phyloP scores from a whole-genome alignment of 2,329 filamentous ascomycete species.

The Fusarium mundagurra region DNA sequence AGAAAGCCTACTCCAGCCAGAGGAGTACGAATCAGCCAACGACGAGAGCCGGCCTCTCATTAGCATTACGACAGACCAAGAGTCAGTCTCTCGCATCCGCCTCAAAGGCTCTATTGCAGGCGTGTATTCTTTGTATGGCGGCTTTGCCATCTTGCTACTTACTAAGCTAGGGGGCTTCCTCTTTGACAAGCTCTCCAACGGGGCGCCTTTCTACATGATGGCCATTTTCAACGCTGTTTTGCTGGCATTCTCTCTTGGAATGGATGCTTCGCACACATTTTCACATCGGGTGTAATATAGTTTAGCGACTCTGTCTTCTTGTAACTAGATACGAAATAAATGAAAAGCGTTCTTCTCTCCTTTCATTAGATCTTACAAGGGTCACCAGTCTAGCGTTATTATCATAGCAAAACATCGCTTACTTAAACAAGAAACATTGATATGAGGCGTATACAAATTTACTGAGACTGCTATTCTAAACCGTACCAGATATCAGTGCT shows the following conservation, averaged over 20 bases:
- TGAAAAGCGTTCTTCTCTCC: conserved; percentile 26
- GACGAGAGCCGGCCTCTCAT: conserved; percentile 52
- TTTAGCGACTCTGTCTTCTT: background rate
- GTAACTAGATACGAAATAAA: conserved; percentile 23
- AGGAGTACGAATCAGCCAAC: conserved; percentile 54
- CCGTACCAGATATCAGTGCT: background rate
- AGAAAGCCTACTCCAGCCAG: conserved; percentile 45
- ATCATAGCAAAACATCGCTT: background rate
- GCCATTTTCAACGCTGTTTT: conserved; percentile 84
- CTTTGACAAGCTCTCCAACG: conserved; percentile 79
- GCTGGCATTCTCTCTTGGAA: conserved; percentile 63
- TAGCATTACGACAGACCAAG: conserved; percentile 42
- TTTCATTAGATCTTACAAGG: background rate
- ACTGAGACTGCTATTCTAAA: background rate
- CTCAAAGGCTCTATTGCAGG: conserved; percentile 96
- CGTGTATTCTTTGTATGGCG: conserved; percentile 91
- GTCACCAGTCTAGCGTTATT: background rate
- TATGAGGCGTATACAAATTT: background rate
- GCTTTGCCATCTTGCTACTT: conserved; percentile 86
- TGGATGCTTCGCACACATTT: conserved; percentile 59
- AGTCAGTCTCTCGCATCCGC: conserved; percentile 59
- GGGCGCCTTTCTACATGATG: conserved; percentile 95
- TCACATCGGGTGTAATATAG: conserved; percentile 28
- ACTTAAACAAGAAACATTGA: background rate
- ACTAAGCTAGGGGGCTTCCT: conserved; percentile 90